These are phyloP conservation scores for Linanthus parryae DNA, from an alignment of 148 eudicot species.

Conservation along the genomic window DNA sequence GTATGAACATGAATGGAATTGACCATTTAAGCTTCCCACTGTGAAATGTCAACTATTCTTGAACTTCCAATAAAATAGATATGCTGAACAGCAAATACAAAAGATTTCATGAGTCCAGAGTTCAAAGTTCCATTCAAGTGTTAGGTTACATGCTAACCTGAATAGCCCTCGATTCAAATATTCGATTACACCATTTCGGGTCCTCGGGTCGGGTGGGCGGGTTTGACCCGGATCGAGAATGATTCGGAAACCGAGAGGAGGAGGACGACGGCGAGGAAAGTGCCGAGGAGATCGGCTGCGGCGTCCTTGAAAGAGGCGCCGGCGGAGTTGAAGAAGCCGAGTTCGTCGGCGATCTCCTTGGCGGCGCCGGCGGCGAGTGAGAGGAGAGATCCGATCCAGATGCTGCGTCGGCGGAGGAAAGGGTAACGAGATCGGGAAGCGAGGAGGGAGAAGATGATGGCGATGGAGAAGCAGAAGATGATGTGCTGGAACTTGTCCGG, in stretches of 20 bases:
- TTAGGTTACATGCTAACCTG: no score
- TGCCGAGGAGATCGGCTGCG: slow-evolving; percentile 49
- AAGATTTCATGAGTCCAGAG: no score
- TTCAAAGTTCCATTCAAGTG: no score
- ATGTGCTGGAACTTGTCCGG: slow-evolving; percentile 57
- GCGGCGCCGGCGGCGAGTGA: slow-evolving; percentile 65
- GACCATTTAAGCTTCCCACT: no score
- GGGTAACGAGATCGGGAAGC: slow-evolving; percentile 24
- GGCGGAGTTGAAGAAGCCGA: slow-evolving; percentile 57
- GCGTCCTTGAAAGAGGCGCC: slow-evolving; percentile 62
- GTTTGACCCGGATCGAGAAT: slow-evolving; percentile 7
- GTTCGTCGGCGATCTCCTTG: slow-evolving; percentile 62
- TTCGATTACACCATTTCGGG: slow-evolving; percentile 24
- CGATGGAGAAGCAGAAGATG: slow-evolving; percentile 51
- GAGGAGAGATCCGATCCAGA: slow-evolving; percentile 34
- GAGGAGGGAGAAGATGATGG: slow-evolving; percentile 35
- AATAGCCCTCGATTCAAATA: not conserved
- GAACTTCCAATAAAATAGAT: no score
- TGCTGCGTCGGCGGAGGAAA: slow-evolving; percentile 41
- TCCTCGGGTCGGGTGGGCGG: slow-evolving; percentile 8
- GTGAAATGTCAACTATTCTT: no score
- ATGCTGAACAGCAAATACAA: no score
- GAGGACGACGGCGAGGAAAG: slow-evolving; percentile 33
- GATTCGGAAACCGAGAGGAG: slow-evolving; percentile 11
- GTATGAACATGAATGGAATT: no score